A percentile compares a stretch with the other conserved stretches of the same genome.
Conservation (phyloP, 2,329 filamentous ascomycete species). For the Neofusicoccum ribis region DNA sequence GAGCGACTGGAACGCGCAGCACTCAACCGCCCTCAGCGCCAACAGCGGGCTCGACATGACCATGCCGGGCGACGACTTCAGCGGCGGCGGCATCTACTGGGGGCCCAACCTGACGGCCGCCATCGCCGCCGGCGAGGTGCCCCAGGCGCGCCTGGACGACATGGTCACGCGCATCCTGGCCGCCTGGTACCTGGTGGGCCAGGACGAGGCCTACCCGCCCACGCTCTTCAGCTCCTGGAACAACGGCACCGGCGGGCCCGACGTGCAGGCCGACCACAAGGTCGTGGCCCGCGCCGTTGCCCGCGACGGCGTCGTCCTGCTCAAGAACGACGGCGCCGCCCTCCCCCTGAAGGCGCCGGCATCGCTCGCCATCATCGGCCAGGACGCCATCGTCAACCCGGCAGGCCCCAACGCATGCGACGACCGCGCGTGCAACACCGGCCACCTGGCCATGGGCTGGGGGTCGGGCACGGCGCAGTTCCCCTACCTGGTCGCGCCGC, state of each 20-base stretch:
- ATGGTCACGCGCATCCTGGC: slow-evolving; percentile 49
- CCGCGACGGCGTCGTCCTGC: slow-evolving; percentile 49
- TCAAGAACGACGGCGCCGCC: slow-evolving; percentile 65
- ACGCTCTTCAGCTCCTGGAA: slow-evolving; percentile 45
- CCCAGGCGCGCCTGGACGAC: slow-evolving; percentile 42
- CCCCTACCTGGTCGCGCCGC: slow-evolving; percentile 46
- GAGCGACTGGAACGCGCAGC: slow-evolving; percentile 51
- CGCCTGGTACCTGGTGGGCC: slow-evolving; percentile 50
- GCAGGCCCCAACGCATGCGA: slow-evolving; percentile 76
- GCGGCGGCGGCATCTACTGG: slow-evolving; percentile 53
- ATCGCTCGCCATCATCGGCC: slow-evolving; percentile 68
- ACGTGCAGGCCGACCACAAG: slow-evolving; percentile 44
- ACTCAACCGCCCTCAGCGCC: slow-evolving; percentile 46
- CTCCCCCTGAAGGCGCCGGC: slow-evolving; percentile 67
- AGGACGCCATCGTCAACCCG: slow-evolving; percentile 75
- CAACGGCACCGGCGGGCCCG: slow-evolving; percentile 32
- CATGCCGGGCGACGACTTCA: slow-evolving; percentile 54
- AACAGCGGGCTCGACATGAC: slow-evolving; percentile 54
- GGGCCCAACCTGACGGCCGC: slow-evolving; percentile 55
- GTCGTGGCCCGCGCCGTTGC: slow-evolving; percentile 44
- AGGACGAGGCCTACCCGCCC: slow-evolving; percentile 47
- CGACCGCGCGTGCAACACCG: slow-evolving; percentile 65
- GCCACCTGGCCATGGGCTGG: slow-evolving; percentile 69
- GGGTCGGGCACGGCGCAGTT: slow-evolving; percentile 57
- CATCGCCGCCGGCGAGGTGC: slow-evolving; percentile 49